These are phyloP conservation scores for Hysterium pulicare DNA, from an alignment of 2,329 filamentous ascomycete species.

Conservation along the genomic window DNA sequence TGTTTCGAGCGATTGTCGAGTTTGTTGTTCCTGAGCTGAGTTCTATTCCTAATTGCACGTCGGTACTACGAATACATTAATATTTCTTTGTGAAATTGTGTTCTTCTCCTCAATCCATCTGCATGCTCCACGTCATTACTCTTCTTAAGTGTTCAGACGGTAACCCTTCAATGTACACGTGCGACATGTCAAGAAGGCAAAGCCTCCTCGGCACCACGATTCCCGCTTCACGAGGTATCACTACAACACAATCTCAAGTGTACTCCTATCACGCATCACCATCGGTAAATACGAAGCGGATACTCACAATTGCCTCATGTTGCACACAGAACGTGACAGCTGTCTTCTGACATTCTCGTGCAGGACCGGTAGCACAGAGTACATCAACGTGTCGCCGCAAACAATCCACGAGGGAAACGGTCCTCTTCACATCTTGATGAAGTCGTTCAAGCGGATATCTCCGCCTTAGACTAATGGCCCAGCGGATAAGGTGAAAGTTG, in stretches of 20 bases:
- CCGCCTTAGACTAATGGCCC: not conserved
- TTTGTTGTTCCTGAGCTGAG: too few relatives aligned
- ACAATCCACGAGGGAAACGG: not conserved
- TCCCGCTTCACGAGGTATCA: not conserved
- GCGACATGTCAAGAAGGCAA: not conserved
- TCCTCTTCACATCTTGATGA: not conserved
- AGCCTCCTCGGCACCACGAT: not conserved
- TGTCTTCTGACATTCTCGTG: not conserved
- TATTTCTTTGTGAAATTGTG: too few relatives aligned
- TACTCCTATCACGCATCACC: not conserved
- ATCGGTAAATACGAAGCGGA: not conserved
- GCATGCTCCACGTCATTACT: too few relatives aligned
- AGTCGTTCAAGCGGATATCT: not conserved
- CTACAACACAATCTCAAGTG: not conserved
- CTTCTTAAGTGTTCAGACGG: too few relatives aligned
- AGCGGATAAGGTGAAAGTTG: not conserved
- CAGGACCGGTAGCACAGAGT: not conserved
- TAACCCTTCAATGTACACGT: not conserved
- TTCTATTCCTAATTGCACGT: too few relatives aligned
- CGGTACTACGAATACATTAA: too few relatives aligned
- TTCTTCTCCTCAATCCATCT: too few relatives aligned
- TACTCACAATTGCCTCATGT: not conserved
- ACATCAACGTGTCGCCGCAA: not conserved
- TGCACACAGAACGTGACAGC: not conserved
- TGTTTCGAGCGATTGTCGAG: too few relatives aligned